phyloP scores from a whole-genome alignment of 2,329 filamentous ascomycete species.

The Apiospora saccharicola region DNA sequence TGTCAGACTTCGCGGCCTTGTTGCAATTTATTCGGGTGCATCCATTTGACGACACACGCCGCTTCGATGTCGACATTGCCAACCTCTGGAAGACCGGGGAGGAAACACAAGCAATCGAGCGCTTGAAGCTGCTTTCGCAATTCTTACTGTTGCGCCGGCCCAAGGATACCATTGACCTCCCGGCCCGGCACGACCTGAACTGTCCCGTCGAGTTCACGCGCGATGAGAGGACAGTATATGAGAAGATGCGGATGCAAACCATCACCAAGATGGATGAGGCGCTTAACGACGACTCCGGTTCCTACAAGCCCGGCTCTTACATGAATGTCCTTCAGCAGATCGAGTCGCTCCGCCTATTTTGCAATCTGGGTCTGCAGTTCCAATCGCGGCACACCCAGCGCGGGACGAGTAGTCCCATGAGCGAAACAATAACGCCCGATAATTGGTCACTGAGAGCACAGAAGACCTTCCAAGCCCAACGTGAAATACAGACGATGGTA shows the following conservation, averaged over 20 bases:
- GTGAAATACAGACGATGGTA: conserved; percentile 35
- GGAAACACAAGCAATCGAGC: conserved; percentile 45
- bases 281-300: conserved; percentile 33
- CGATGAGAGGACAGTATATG: conserved; percentile 47
- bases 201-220: conserved; percentile 39
- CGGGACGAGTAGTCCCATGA: background rate
- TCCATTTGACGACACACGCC: conserved; percentile 48
- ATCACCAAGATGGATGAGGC: conserved; percentile 46
- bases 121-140: conserved; percentile 48
- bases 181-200: background rate
- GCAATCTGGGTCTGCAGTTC: conserved; percentile 54
- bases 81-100: conserved; percentile 48
- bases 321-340: conserved; percentile 54
- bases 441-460: conserved; percentile 42
- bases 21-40: conserved; percentile 50
- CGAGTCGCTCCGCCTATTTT: conserved; percentile 50
- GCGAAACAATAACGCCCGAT: background rate
- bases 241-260: conserved; percentile 38
- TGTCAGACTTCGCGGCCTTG: conserved; percentile 50
- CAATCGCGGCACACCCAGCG: conserved; percentile 37
- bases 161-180: conserved; percentile 37
- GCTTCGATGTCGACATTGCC: conserved; percentile 49
- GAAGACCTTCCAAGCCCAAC: conserved; percentile 43
- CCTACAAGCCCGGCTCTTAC: conserved; percentile 36
- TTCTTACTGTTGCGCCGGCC: conserved; percentile 51